A percentile compares a stretch with the other conserved stretches of the same genome.
phyloP scores from a whole-genome alignment of 176 grass and related monocot species.

The Panicum miliaceum region DNA sequence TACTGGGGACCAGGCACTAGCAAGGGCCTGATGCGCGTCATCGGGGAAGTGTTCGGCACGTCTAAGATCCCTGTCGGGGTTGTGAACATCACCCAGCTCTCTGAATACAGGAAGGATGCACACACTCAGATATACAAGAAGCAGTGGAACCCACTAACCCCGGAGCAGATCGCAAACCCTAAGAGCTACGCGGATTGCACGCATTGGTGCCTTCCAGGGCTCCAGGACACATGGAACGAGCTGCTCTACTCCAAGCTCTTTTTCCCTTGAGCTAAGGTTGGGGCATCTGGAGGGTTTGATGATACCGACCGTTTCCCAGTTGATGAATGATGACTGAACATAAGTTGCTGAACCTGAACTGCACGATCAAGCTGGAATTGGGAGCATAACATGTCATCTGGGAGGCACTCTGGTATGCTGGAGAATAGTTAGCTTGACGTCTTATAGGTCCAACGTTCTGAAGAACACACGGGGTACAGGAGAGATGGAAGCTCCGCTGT shows the following conservation, averaged over 20 bases:
- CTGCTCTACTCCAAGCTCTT: conserved; percentile 83
- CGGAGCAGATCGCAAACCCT: conserved; percentile 72
- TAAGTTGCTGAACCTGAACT: neutral
- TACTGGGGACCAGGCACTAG: conserved; percentile 82
- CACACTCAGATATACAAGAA: conserved; percentile 99
- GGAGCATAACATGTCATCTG: conserved; percentile 12
- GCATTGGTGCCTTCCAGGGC: conserved; percentile 92
- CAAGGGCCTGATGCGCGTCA: conserved; percentile 82
- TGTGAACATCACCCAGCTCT: conserved; percentile 92
- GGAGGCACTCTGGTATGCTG: conserved; percentile 24
- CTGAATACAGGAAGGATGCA: conserved; percentile 87
- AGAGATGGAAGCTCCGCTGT: neutral
- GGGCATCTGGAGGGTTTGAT: neutral
- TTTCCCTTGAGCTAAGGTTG: conserved; percentile 52
- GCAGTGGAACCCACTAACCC: conserved; percentile 75
- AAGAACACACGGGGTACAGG: neutral
- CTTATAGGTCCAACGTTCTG: conserved; percentile 24
- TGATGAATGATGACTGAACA: neutral
- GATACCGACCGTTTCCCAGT: neutral
- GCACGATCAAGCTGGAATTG: conserved; percentile 18
- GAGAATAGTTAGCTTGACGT: conserved; percentile 32
- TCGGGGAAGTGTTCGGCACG: conserved; percentile 58
- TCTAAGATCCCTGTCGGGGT: conserved; percentile 58
- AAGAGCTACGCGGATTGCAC: conserved; percentile 86
- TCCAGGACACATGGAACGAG: conserved; percentile 98